Evolutionary conservation across 805 yeast genomes (phyloP).

Genomic region (Kodamaea nitidulidarum): DNA sequence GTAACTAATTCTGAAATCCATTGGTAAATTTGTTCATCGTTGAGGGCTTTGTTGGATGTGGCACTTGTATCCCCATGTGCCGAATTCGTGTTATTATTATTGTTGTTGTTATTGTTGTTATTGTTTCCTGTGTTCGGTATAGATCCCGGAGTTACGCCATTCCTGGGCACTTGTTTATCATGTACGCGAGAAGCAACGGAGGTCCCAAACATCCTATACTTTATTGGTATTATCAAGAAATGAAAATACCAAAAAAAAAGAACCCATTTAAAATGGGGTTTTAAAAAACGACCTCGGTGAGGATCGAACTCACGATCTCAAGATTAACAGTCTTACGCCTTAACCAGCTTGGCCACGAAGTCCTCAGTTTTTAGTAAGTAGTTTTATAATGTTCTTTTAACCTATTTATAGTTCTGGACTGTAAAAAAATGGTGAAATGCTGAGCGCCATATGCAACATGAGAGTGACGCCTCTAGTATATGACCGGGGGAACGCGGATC

Average conservation of each 20-base stretch:
- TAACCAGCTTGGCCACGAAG: constrained; percentile 30
- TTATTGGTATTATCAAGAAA: background rate
- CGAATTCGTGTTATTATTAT: too few relatives aligned
- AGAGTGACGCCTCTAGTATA: too few relatives aligned
- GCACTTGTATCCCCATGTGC: background rate
- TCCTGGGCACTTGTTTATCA: constrained; percentile 6
- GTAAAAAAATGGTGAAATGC: too few relatives aligned
- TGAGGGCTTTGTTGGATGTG: constrained; percentile 25
- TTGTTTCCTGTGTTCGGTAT: background rate
- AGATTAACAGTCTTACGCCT: constrained; percentile 28
- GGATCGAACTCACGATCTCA: constrained; percentile 26
- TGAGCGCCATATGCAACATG: too few relatives aligned
- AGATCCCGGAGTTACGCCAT: background rate
- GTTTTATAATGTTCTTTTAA: too few relatives aligned
- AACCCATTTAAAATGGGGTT: background rate
- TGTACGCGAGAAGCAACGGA: constrained; percentile 5
- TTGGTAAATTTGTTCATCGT: constrained; percentile 76
- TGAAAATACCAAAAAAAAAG: background rate
- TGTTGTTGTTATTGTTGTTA: background rate
- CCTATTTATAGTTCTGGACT: too few relatives aligned
- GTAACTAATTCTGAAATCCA: constrained; percentile 89
- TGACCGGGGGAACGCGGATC: too few relatives aligned
- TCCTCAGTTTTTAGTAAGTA: too few relatives aligned
- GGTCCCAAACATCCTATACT: constrained; percentile 6
- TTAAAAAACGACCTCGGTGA: constrained; percentile 14